phyloP scores from a whole-genome alignment of 148 eudicot species.

The Chenopodium formosanum region DNA sequence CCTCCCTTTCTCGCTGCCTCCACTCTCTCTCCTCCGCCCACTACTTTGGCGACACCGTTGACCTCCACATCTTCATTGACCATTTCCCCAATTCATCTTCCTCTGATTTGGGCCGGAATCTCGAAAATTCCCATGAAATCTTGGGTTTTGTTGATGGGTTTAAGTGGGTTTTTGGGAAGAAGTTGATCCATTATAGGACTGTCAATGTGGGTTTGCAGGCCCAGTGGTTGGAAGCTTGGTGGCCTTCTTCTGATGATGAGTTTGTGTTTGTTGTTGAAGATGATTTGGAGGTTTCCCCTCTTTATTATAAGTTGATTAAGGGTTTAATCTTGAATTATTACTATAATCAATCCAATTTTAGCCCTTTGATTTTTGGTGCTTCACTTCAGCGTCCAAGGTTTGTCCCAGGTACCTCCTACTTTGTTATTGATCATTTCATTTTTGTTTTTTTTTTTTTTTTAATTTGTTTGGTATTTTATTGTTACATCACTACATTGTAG shows the following conservation, averaged over 20 bases:
- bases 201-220: conserved; percentile 83
- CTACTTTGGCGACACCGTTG: conserved; percentile 48
- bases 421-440: conserved; percentile 7
- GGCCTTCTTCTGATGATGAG: conserved; percentile 79
- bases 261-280: conserved; percentile 96
- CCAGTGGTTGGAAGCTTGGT: conserved; percentile 98
- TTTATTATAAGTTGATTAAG: conserved; percentile 69
- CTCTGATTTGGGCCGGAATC: conserved; percentile 35
- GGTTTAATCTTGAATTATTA: conserved; percentile 58
- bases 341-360: conserved; percentile 61
- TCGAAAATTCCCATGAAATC: conserved; percentile 44
- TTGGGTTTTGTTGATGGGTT: conserved; percentile 73
- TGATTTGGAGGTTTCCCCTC: conserved; percentile 78
- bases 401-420: conserved; percentile 78
- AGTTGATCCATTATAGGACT: conserved; percentile 77
- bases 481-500: too few relatives aligned
- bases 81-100: conserved; percentile 37
- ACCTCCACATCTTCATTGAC: conserved; percentile 78
- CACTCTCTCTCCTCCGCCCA: conserved; percentile 60
- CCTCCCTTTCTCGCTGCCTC: conserved; percentile 84
- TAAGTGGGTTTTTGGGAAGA: conserved; percentile 58
- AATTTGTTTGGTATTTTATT: background rate
- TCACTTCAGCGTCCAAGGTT: conserved; percentile 95
- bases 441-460: background rate
- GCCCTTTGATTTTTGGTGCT: conserved; percentile 75